Base-by-base conservation (phyloP, 768 basidiomycete genomes). In the Punctularia strigosozonata region DNA sequence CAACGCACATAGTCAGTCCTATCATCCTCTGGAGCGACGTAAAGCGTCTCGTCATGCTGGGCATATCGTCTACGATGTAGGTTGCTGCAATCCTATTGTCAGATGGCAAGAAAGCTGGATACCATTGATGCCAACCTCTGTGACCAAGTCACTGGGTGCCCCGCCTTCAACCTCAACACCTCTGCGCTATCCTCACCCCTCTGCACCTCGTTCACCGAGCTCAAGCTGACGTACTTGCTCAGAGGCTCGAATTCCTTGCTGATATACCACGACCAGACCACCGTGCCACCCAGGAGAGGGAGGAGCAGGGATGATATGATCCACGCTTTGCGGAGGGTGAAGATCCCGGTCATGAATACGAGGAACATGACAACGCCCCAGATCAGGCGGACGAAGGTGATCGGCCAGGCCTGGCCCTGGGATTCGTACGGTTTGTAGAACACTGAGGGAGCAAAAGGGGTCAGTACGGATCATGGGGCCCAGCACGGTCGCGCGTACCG, bases 341-440 rank as follows among this genome's bases (percentile, higher is more conserved):
- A 97, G 47, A 95, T 83, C 34, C 92, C 92, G 32, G 80, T 87
- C 95, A 98, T 98, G 69, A 98, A 95, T 32, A 91, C 55, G 40
- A 92, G 77, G 69, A 92, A 98, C 39, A 94, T 86, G 54, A 94
- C 54, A 40, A 98, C 73, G 32, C 87, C 92, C 82, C 87, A 88
- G 23, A 92, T 80, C 28, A 95, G 75, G 5, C 94, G 84, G 20
- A 78, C 72, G 57, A 92, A 97, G 0, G 95, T 92, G 48, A 97
- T 77, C 0, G 90, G 89, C 94, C 95, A 98, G 1, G 92, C 95
- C 62, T 97, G 91, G 2, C 95, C 95, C 49, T 84, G 85, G 2
- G 86, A 89, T 61, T 97, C 92, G 59, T 97, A 98, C 0, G 95
- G 94, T 53, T 97, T 97, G 66, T 95, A 95, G 66, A 94, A 98